Evolutionary conservation across 495 filamentous ascomycete species (phyloP).

Genomic region (Lineolata rhizophorae): DNA sequence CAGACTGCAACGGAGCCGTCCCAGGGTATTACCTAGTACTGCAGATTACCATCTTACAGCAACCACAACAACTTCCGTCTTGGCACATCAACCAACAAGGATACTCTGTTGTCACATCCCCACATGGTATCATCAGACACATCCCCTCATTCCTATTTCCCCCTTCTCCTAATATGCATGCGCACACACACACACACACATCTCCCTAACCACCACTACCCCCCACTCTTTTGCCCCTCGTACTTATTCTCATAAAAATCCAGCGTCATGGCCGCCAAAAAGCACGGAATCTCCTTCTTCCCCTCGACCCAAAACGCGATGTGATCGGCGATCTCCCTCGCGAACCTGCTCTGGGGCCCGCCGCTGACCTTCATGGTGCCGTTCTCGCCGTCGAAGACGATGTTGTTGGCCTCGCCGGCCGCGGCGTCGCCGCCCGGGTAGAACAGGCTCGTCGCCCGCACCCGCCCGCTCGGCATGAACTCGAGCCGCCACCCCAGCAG

Average conservation of each 20-base stretch:
- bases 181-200: too few relatives aligned
- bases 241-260: constrained; percentile 64
- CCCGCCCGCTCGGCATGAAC: constrained; percentile 82
- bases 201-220: too few relatives aligned
- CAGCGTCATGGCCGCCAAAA: constrained; percentile 69
- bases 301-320: constrained; percentile 90
- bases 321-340: constrained; percentile 54
- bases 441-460: constrained; percentile 62
- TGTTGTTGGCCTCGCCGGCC: constrained; percentile 58
- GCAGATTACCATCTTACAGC: too few relatives aligned
- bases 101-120: too few relatives aligned
- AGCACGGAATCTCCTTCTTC: constrained; percentile 74
- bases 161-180: too few relatives aligned
- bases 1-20: too few relatives aligned
- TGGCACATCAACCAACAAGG: too few relatives aligned
- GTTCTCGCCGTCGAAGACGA: constrained; percentile 90
- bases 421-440: constrained; percentile 28
- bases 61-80: too few relatives aligned
- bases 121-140: too few relatives aligned
- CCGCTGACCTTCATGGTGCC: constrained; percentile 95
- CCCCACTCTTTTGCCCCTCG: neutral
- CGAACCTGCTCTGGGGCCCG: constrained; percentile 70
- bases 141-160: too few relatives aligned
- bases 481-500: constrained; percentile 83
- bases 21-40: too few relatives aligned